Conservation (phyloP, 495 filamentous ascomycete genomes). For the Xylaria telfairii region DNA sequence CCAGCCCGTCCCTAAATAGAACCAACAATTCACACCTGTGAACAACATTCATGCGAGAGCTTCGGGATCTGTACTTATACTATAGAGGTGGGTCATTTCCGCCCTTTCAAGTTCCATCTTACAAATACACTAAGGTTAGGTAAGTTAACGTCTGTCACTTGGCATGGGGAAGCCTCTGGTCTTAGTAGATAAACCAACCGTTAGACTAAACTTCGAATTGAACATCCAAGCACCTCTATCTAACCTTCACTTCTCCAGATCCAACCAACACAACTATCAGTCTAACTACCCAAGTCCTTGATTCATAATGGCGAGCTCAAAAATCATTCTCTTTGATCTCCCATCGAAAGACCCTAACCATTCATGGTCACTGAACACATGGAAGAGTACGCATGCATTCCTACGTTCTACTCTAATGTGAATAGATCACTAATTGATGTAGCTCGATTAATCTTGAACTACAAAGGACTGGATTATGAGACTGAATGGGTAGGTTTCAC, state of each 20-base stretch:
- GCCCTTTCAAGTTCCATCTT: neutral
- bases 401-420: neutral
- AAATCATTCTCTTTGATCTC: constrained; percentile 62
- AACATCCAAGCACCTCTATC: neutral
- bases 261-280: neutral
- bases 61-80: neutral
- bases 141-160: neutral
- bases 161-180: neutral
- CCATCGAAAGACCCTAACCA: constrained; percentile 51
- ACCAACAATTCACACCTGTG: neutral
- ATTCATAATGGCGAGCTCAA: constrained; percentile 30
- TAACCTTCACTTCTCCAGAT: neutral
- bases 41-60: neutral
- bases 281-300: neutral
- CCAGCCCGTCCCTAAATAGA: neutral
- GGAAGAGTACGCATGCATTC: constrained; percentile 61
- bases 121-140: no score
- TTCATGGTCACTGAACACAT: constrained; percentile 67
- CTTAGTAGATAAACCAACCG: neutral
- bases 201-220: neutral
- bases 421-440: constrained; percentile 8
- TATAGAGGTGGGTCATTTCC: neutral
- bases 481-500: constrained; percentile 62
- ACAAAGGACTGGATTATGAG: constrained; percentile 65
- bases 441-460: constrained; percentile 67